Percentiles rank a stretch among this genome's conserved stretches.
phyloP scores from a whole-genome alignment of 129 eudicot species.

The Flaveria linearis region DNA sequence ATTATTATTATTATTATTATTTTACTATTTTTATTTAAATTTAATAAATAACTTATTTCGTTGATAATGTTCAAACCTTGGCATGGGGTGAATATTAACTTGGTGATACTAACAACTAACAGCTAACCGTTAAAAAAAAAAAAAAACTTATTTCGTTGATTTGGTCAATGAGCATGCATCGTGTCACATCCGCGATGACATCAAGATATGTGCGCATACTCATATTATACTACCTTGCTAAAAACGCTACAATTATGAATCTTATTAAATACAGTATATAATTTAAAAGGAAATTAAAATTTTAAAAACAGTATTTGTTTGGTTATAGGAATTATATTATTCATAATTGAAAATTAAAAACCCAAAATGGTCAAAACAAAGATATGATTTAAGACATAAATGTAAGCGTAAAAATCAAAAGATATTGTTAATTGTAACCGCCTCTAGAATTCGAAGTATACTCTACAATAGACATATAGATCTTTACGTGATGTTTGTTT shows the following conservation, averaged over 20 bases:
- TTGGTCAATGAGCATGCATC: conserved; percentile 15
- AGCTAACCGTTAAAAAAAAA: too few relatives aligned
- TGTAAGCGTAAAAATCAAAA: not conserved
- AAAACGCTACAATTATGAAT: not conserved
- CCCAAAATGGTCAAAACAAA: not conserved
- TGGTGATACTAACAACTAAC: too few relatives aligned
- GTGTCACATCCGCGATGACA: conserved; percentile 12
- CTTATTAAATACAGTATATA: not conserved
- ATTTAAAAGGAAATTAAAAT: too few relatives aligned
- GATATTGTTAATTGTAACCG: too few relatives aligned
- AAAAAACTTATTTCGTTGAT: not conserved
- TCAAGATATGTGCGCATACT: not conserved
- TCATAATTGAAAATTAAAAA: not conserved
- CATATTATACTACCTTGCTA: not conserved
- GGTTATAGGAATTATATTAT: not conserved
- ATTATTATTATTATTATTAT: too few relatives aligned
- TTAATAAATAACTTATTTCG: not conserved
- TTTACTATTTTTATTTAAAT: not conserved
- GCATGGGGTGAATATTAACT: too few relatives aligned
- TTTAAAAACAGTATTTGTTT: not conserved
- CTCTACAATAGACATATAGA: too few relatives aligned
- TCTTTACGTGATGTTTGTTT: too few relatives aligned
- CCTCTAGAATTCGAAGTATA: too few relatives aligned
- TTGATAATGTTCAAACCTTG: too few relatives aligned
- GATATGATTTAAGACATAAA: not conserved